Evolutionary conservation across 148 eudicot genomes (phyloP).

Genomic region (Camellia granthamiana): DNA sequence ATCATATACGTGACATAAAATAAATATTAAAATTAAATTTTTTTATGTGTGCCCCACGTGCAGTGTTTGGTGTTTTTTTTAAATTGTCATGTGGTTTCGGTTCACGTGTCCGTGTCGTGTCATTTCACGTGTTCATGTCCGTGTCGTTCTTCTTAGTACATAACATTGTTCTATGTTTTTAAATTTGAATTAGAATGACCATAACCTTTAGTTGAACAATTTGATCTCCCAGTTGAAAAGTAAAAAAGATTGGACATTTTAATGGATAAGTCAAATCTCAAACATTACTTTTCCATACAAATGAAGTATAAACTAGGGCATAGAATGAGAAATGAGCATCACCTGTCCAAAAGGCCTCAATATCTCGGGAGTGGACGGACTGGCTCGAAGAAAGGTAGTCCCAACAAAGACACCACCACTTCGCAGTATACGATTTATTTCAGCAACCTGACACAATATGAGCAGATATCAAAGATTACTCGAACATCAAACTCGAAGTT

Average conservation of each 20-base stretch:
- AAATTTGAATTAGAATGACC: too few species aligned
- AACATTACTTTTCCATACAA: too few species aligned
- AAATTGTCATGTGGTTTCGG: too few species aligned
- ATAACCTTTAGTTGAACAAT: neutral
- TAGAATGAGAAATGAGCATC: constrained; percentile 5
- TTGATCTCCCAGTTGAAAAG: neutral
- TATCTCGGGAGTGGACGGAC: constrained; percentile 61
- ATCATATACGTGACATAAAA: too few species aligned
- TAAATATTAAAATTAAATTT: too few species aligned
- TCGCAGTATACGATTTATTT: constrained; percentile 77
- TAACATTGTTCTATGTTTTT: too few species aligned
- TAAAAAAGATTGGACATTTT: neutral
- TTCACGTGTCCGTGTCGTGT: too few species aligned
- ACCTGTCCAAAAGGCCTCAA: constrained; percentile 77
- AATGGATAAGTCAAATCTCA: neutral
- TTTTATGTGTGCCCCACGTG: too few species aligned
- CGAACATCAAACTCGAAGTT: neutral
- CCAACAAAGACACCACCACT: constrained; percentile 94
- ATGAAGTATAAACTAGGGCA: neutral
- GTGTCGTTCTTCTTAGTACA: too few species aligned
- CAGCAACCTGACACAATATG: constrained; percentile 63
- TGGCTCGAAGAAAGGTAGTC: constrained; percentile 82
- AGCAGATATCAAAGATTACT: neutral
- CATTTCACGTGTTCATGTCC: too few species aligned
- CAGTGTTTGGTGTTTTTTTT: too few species aligned